phyloP scores from a whole-genome alignment of 441 rosid genomes.

The Raphanus hybrid region DNA sequence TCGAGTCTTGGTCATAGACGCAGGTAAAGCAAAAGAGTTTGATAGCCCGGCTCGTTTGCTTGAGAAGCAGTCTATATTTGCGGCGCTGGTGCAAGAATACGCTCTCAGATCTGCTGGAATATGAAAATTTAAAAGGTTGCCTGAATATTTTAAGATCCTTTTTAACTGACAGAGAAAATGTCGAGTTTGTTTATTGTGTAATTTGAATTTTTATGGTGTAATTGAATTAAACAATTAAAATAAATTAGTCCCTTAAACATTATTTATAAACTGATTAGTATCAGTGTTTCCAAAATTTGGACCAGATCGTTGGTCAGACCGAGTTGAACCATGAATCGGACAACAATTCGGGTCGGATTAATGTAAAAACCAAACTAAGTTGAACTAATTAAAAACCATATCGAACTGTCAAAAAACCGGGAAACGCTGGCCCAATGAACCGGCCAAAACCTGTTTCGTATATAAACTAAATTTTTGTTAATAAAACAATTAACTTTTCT shows the following conservation, averaged over 20 bases:
- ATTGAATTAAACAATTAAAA: background rate
- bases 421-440: too few relatives aligned
- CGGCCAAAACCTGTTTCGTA: too few relatives aligned
- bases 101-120: conserved; percentile 83
- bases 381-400: too few relatives aligned
- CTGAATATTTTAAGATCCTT: background rate
- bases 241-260: background rate
- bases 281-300: too few relatives aligned
- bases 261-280: too few relatives aligned
- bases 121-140: background rate
- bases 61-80: conserved; percentile 75
- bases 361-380: too few relatives aligned
- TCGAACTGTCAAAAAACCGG: too few relatives aligned
- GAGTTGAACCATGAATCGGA: too few relatives aligned
- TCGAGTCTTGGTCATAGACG: conserved; percentile 81
- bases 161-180: background rate
- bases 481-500: too few relatives aligned
- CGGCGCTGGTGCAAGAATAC: conserved; percentile 90
- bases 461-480: too few relatives aligned
- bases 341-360: too few relatives aligned
- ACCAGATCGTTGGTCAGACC: too few relatives aligned
- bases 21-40: conserved; percentile 83
- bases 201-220: background rate
- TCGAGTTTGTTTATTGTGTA: background rate
- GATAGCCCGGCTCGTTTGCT: conserved; percentile 73